Evolutionary conservation across 805 yeast species (phyloP).

Genomic region (Hemisphaericaspora nanyangensis): DNA sequence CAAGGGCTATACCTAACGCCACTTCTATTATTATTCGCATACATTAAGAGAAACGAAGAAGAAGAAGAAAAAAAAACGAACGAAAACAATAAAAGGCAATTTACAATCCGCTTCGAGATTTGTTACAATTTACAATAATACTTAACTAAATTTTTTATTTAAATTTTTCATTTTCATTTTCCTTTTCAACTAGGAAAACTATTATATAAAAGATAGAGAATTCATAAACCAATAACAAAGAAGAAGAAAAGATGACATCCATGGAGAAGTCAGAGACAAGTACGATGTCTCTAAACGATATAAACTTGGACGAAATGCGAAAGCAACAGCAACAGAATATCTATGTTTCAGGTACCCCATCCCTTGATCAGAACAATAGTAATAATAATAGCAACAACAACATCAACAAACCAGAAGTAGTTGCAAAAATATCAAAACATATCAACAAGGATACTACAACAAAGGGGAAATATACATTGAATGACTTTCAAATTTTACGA

Average conservation of each 20-base stretch:
- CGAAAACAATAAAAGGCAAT: no score
- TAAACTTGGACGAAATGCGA: constrained; percentile 25
- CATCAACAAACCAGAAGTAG: neutral
- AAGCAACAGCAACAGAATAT: constrained; percentile 26
- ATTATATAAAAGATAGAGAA: no score
- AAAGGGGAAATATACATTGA: constrained; percentile 54
- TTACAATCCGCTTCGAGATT: no score
- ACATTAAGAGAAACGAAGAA: no score
- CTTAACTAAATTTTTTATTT: no score
- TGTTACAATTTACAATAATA: no score
- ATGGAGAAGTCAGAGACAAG: constrained; percentile 22
- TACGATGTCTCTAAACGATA: constrained; percentile 21
- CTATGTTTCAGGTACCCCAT: constrained; percentile 16
- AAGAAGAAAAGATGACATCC: constrained; percentile 22
- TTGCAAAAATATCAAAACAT: constrained; percentile 14
- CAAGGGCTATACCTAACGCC: no score
- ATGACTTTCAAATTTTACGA: constrained; percentile 53
- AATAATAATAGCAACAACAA: neutral
- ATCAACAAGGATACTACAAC: constrained; percentile 35
- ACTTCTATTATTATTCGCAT: no score
- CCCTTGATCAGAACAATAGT: constrained; percentile 8
- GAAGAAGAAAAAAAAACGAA: no score
- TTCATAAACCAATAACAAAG: no score
- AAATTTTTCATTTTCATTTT: no score
- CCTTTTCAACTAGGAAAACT: no score